A percentile compares a stretch with the other conserved stretches of the same genome.
These are phyloP conservation scores for Fusarium redolens DNA, from an alignment of 2,329 filamentous ascomycete genomes.

Conservation along the genomic window DNA sequence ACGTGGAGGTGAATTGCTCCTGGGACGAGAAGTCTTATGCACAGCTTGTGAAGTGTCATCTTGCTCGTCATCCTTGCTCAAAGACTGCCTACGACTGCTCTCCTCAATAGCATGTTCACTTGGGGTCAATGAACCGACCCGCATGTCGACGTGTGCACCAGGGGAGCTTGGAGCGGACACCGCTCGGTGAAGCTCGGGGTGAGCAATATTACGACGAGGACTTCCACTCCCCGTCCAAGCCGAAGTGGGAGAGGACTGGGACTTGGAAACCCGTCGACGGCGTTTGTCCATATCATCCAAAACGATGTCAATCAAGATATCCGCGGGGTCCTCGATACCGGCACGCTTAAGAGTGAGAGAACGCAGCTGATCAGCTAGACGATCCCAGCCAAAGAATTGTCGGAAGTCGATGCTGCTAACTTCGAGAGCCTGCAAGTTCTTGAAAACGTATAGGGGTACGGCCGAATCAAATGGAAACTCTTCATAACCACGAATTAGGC, in stretches of 20 bases:
- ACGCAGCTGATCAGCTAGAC: conserved; percentile 88
- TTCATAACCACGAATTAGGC: conserved; percentile 91
- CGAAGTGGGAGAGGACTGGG: conserved; percentile 81
- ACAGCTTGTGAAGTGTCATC: conserved; percentile 59
- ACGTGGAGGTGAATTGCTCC: conserved; percentile 85
- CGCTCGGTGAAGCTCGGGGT: conserved; percentile 73
- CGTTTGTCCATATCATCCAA: conserved; percentile 96
- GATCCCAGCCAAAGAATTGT: conserved; percentile 97
- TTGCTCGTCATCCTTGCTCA: conserved; percentile 59
- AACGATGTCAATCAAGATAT: conserved; percentile 92
- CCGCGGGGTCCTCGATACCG: conserved; percentile 87
- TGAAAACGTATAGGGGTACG: conserved; percentile 96
- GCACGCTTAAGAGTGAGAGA: conserved; percentile 90
- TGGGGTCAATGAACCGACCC: conserved; percentile 68
- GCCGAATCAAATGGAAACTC: conserved; percentile 98
- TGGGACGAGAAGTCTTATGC: conserved; percentile 62
- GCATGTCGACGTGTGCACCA: conserved; percentile 62
- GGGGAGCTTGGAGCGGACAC: conserved; percentile 75
- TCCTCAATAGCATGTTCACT: conserved; percentile 63
- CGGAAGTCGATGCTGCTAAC: conserved; percentile 96
- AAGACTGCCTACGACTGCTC: conserved; percentile 53
- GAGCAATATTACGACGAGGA: conserved; percentile 69
- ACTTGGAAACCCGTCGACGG: conserved; percentile 86
- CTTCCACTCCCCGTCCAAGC: conserved; percentile 71
- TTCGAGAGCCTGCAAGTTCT: conserved; percentile 93